Evolutionary conservation across 768 basidiomycete genomes (phyloP), one percentile per base, ranked within the genome.

Genomic region (Leucosporidium scottii): DNA sequence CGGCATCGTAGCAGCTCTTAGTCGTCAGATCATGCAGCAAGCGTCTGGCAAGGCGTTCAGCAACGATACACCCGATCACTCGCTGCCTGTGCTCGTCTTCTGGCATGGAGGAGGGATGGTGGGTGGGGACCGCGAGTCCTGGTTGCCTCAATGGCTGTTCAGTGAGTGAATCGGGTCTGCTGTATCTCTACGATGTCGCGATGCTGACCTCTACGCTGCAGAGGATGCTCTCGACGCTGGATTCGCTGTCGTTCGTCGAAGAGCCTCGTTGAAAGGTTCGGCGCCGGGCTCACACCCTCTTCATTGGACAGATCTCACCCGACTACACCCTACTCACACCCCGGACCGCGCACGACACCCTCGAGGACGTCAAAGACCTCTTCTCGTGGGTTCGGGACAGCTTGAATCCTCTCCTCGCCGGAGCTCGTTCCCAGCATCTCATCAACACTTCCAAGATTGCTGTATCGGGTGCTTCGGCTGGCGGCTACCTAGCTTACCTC

Each of bases 241-340:
- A 12, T 57, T 57, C 30, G 28, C 30, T 8, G 25, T 88, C 74
- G 39, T 44, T 17, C 39, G 39, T 44, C 39, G 34, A 34, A 5
- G 3, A 6, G 8, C 39, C 13, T 13, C 39, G 10, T 13, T 44
- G 8, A 13, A 44, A 10, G 3, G 10, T 15, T 44, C 39, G 39
- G 39, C 39, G 39, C 39, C 39, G 39, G 15, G 39, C 39, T 44
- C 8, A 44, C 39, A 8, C 39, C 39, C 34, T 44, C 15, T 44
- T 15, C 2, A 8, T 44, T 13, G 15, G 2, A 3, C 39, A 44
- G 39, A 79, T 88, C 54, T 84, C 85, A 47, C 83, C 84, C 0
- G 86, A 88, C 70, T 87, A 88, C 73, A 81, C 82, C 20, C 82
- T 88, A 9, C 66, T 87, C 20, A 82, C 82, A 3, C 80, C 1